Conservation (phyloP, 2,329 filamentous ascomycete species). For the Epicoccum sorghinum region DNA sequence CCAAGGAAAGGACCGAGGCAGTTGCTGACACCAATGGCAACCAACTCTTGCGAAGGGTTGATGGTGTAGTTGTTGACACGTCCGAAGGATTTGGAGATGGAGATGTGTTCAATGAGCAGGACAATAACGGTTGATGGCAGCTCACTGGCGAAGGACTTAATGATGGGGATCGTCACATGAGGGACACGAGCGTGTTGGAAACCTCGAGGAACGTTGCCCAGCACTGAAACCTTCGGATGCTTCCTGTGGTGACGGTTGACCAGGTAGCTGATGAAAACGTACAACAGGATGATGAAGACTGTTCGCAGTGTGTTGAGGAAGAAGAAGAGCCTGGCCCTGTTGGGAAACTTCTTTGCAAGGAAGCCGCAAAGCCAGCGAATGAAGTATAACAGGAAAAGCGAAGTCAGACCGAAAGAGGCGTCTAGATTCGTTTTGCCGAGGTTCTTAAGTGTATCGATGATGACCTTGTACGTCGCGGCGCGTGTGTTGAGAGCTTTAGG, state of each 20-base stretch:
- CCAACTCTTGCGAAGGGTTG: slow-evolving; percentile 92
- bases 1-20: slow-evolving; percentile 89
- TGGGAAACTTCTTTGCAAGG: slow-evolving; percentile 71
- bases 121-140: slow-evolving; percentile 89
- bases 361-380: slow-evolving; percentile 67
- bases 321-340: slow-evolving; percentile 76
- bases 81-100: slow-evolving; percentile 96
- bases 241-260: slow-evolving; percentile 67
- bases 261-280: slow-evolving; percentile 88
- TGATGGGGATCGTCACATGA: slow-evolving; percentile 67
- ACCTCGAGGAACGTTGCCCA: slow-evolving; percentile 54
- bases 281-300: slow-evolving; percentile 88
- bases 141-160: slow-evolving; percentile 71
- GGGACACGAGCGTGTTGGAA: slow-evolving; percentile 83
- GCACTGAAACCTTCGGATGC: slow-evolving; percentile 72
- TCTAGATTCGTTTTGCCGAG: slow-evolving; percentile 70
- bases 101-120: slow-evolving; percentile 95
- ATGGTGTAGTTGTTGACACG: slow-evolving; percentile 96
- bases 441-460: slow-evolving; percentile 81
- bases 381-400: slow-evolving; percentile 77
- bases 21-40: slow-evolving; percentile 90
- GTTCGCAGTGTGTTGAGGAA: slow-evolving; percentile 91
- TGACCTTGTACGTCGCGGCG: slow-evolving; percentile 78
- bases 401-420: slow-evolving; percentile 84
- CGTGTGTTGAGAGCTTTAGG: slow-evolving; percentile 70